phyloP scores from a whole-genome alignment of 352 stramenopile species.

The Phytophthora brassicae region DNA sequence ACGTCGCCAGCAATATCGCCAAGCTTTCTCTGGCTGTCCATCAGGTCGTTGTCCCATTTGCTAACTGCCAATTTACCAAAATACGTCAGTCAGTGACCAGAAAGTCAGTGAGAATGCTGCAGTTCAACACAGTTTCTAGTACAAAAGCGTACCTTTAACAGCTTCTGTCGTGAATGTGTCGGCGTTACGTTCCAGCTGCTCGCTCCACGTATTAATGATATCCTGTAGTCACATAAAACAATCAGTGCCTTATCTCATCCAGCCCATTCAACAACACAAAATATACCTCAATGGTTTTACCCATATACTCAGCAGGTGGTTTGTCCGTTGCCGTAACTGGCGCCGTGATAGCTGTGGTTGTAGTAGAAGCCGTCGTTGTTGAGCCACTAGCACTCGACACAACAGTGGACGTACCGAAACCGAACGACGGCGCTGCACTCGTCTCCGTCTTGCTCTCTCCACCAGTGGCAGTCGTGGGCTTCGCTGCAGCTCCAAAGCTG shows the following conservation, averaged over 20 bases:
- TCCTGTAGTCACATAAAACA: conserved; percentile 37
- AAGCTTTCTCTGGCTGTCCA: conserved; percentile 86
- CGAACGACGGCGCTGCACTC: conserved; percentile 24
- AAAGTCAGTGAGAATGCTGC: not conserved
- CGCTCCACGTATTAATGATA: conserved; percentile 90
- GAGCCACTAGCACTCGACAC: conserved; percentile 18
- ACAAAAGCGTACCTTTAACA: conserved; percentile 64
- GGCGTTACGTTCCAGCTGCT: conserved; percentile 82
- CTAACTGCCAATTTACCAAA: conserved; percentile 50
- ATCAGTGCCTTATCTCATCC: not conserved
- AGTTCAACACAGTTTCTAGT: not conserved
- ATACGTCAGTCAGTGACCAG: not conserved
- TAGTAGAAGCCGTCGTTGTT: conserved; percentile 20
- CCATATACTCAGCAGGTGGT: conserved; percentile 83
- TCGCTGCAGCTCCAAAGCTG: conserved; percentile 37
- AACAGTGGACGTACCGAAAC: conserved; percentile 31
- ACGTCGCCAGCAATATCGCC: conserved; percentile 84
- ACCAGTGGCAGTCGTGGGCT: conserved; percentile 17
- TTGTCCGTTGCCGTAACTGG: conserved; percentile 54
- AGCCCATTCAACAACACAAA: not conserved
- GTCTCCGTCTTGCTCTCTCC: conserved; percentile 36
- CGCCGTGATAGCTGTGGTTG: conserved; percentile 33
- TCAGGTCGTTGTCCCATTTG: conserved; percentile 81
- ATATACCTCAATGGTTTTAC: conserved; percentile 77
- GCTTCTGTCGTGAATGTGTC: conserved; percentile 88